These are phyloP conservation scores for Sungouiella thailandica DNA, from an alignment of 805 yeast genomes.

Conservation along the genomic window DNA sequence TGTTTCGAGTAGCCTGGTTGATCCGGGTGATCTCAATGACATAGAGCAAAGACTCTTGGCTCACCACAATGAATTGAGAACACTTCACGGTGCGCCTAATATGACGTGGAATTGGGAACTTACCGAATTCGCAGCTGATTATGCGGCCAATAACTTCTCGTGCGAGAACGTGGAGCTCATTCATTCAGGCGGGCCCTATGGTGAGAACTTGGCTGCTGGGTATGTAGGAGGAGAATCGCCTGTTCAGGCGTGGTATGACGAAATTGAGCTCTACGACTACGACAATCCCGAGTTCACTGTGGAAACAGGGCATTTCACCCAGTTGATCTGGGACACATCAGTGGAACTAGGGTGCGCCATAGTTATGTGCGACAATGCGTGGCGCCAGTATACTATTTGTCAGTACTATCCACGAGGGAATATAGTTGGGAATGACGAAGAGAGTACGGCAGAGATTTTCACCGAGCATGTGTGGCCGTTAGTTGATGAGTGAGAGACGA, in stretches of 20 bases:
- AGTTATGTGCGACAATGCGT: slow-evolving; percentile 41
- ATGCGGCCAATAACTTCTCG: slow-evolving; percentile 44
- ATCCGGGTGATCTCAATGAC: slow-evolving; percentile 2
- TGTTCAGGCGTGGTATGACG: slow-evolving; percentile 73
- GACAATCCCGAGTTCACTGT: slow-evolving; percentile 45
- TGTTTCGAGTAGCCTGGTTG: not conserved
- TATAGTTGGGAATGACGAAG: slow-evolving; percentile 29
- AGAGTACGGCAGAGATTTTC: slow-evolving; percentile 34
- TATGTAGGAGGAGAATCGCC: slow-evolving; percentile 50
- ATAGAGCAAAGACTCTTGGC: slow-evolving; percentile 28
- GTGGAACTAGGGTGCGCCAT: slow-evolving; percentile 64
- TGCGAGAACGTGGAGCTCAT: slow-evolving; percentile 56
- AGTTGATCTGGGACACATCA: slow-evolving; percentile 63
- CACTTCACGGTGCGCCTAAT: slow-evolving; percentile 28
- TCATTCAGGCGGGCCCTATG: slow-evolving; percentile 65
- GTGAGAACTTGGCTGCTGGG: slow-evolving; percentile 77
- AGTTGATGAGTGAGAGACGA: slow-evolving; percentile 1
- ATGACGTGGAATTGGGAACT: slow-evolving; percentile 31
- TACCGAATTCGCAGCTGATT: slow-evolving; percentile 32
- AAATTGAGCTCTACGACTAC: slow-evolving; percentile 53
- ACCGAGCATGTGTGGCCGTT: slow-evolving; percentile 39
- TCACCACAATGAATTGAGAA: slow-evolving; percentile 34
- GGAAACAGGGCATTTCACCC: slow-evolving; percentile 75
- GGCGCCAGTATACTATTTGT: slow-evolving; percentile 66
- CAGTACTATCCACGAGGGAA: slow-evolving; percentile 59